Evolutionary conservation across 106 monocot genomes (phyloP).

Genomic region (Phalaenopsis aphrodite): DNA sequence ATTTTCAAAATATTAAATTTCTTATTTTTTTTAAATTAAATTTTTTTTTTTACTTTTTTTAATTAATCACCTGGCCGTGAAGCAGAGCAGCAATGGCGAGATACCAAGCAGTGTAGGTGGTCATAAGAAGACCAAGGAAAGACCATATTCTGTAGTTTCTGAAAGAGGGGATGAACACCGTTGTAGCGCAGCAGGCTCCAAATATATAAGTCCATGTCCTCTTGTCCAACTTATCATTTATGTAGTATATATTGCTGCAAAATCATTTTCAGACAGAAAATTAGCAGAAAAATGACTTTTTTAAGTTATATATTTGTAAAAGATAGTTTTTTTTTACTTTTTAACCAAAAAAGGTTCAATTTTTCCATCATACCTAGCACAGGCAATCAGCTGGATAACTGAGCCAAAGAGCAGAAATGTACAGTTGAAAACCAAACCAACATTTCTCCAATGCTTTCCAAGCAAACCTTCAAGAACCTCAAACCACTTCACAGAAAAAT

Average conservation of each 20-base stretch:
- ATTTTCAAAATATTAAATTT: neutral
- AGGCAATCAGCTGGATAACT: constrained; percentile 75
- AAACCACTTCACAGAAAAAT: constrained; percentile 45
- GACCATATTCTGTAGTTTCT: constrained; percentile 86
- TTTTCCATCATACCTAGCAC: constrained; percentile 44
- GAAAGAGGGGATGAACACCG: constrained; percentile 85
- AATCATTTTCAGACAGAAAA: neutral
- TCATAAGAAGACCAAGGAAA: constrained; percentile 67
- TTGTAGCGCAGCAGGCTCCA: constrained; percentile 77
- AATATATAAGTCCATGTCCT: constrained; percentile 84
- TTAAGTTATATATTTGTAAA: no score
- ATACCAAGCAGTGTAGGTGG: constrained; percentile 79
- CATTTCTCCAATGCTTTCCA: constrained; percentile 76
- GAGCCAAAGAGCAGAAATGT: constrained; percentile 79
- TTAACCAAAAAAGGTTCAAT: neutral
- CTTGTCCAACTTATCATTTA: constrained; percentile 77
- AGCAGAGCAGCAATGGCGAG: constrained; percentile 56
- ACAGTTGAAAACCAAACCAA: constrained; percentile 69
- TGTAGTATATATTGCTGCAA: constrained; percentile 72
- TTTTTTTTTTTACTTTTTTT: no score
- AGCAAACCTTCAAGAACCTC: constrained; percentile 68
- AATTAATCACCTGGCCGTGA: constrained; percentile 52
- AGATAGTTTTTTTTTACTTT: no score
- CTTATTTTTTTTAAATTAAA: no score
- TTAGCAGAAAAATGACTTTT: no score